These are phyloP conservation scores for Penicillium sp. DNA, from an alignment of 2,329 filamentous ascomycete species.

Conservation along the genomic window DNA sequence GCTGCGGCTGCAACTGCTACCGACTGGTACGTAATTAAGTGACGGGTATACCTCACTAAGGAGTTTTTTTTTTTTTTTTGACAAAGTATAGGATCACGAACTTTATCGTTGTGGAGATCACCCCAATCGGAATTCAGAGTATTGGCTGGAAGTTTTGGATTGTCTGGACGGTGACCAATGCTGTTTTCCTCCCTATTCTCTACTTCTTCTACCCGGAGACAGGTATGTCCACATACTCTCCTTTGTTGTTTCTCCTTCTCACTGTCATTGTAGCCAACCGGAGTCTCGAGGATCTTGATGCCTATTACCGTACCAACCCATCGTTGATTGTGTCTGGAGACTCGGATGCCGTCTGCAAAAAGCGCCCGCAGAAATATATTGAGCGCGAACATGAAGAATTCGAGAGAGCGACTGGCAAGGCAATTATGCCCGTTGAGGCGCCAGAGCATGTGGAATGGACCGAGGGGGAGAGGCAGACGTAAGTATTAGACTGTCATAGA, in stretches of 20 bases:
- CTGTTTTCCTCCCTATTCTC: constrained; percentile 1
- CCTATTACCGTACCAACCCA: constrained; percentile 35
- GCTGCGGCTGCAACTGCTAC: constrained; percentile 39
- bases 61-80: background rate
- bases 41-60: no score
- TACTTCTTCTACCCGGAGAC: constrained; percentile 7
- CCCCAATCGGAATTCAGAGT: constrained; percentile 13
- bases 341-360: constrained; percentile 46
- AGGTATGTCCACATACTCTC: constrained; percentile 11
- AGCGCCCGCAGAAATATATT: constrained; percentile 48
- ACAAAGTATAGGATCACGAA: constrained; percentile 13
- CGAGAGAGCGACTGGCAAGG: constrained; percentile 1
- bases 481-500: background rate
- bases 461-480: background rate
- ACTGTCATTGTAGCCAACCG: constrained; percentile 9
- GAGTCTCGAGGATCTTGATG: constrained; percentile 32
- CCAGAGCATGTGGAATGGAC: background rate
- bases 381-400: constrained; percentile 43
- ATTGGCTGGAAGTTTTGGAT: constrained; percentile 16
- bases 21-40: constrained; percentile 24
- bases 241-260: background rate
- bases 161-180: constrained; percentile 3
- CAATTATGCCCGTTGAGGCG: background rate
- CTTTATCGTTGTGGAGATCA: constrained; percentile 17
- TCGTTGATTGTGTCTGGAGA: constrained; percentile 48